A percentile compares a stretch with the other conserved stretches of the same genome.
phyloP scores from a whole-genome alignment of 441 rosid genomes.

The Pelargonium cotyledonis region DNA sequence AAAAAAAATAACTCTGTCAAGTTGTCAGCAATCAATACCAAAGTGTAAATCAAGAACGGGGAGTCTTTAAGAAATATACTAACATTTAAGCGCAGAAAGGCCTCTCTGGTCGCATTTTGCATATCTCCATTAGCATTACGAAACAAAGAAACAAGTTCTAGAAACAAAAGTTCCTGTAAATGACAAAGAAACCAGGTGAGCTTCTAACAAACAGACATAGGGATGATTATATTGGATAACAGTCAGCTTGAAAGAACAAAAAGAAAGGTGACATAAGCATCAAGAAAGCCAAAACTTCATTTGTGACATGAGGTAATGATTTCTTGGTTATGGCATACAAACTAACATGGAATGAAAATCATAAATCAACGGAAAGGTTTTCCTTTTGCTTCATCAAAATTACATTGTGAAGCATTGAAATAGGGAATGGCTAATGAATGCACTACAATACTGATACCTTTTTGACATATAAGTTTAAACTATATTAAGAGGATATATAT shows the following conservation, averaged over 20 bases:
- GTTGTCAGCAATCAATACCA: neutral
- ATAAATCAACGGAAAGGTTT: neutral
- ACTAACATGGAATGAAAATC: no score
- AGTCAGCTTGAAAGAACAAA: neutral
- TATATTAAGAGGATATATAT: neutral
- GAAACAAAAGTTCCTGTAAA: slow-evolving; percentile 56
- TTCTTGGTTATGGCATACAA: no score
- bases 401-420: neutral
- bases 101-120: slow-evolving; percentile 70
- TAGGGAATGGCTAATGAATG: neutral
- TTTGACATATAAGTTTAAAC: neutral
- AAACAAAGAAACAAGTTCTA: slow-evolving; percentile 54
- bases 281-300: no score
- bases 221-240: neutral
- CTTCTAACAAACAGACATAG: neutral
- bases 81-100: slow-evolving; percentile 73
- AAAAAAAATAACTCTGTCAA: no score
- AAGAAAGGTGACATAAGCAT: neutral
- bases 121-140: slow-evolving; percentile 50
- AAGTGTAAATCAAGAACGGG: neutral
- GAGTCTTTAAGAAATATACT: slow-evolving; percentile 24
- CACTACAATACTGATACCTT: neutral
- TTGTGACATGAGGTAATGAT: no score
- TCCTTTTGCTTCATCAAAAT: neutral
- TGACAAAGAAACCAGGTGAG: slow-evolving; percentile 12